Conservation (phyloP, 179 eudicot genomes). For the Vitellaria paradoxa region DNA sequence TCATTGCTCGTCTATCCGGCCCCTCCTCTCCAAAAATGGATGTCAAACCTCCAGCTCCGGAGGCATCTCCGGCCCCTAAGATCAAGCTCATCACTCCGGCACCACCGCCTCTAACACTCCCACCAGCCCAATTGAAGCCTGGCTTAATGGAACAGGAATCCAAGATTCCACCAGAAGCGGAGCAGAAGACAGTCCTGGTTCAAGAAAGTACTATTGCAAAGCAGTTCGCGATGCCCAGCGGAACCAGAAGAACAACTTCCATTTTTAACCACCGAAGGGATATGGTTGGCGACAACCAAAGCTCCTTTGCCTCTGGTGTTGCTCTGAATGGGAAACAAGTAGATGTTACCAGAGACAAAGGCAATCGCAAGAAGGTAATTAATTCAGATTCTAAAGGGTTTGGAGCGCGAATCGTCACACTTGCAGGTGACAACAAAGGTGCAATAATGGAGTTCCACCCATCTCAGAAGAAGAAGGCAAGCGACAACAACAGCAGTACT, state of each 20-base stretch:
- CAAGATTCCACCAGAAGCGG: slow-evolving; percentile 22
- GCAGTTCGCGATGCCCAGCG: slow-evolving; percentile 8
- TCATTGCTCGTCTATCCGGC: too few species aligned
- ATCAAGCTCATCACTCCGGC: slow-evolving; percentile 14
- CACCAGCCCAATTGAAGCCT: slow-evolving; percentile 35
- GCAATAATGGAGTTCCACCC: slow-evolving; percentile 64
- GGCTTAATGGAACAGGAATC: not conserved
- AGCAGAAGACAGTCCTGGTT: slow-evolving; percentile 34
- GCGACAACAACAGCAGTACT: not conserved
- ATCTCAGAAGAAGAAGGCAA: slow-evolving; percentile 9
- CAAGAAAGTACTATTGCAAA: slow-evolving; percentile 30
- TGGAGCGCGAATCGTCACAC: slow-evolving; percentile 47
- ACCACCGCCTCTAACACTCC: slow-evolving; percentile 42
- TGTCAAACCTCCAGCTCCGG: too few species aligned
- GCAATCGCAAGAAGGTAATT: slow-evolving; percentile 12
- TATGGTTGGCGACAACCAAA: too few species aligned
- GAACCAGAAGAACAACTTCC: not conserved
- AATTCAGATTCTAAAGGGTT: slow-evolving; percentile 23
- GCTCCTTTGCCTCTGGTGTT: too few species aligned
- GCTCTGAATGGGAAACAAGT: slow-evolving; percentile 5
- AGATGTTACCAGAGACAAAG: slow-evolving; percentile 17
- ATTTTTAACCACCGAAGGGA: too few species aligned
- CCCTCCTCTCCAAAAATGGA: too few species aligned
- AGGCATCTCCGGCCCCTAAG: too few species aligned
- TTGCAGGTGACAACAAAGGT: slow-evolving; percentile 76